Percentiles rank a stretch among this genome's conserved stretches.
These are phyloP conservation scores for Saccharomycopsis olivae DNA, from an alignment of 805 yeast species.

Conservation along the genomic window DNA sequence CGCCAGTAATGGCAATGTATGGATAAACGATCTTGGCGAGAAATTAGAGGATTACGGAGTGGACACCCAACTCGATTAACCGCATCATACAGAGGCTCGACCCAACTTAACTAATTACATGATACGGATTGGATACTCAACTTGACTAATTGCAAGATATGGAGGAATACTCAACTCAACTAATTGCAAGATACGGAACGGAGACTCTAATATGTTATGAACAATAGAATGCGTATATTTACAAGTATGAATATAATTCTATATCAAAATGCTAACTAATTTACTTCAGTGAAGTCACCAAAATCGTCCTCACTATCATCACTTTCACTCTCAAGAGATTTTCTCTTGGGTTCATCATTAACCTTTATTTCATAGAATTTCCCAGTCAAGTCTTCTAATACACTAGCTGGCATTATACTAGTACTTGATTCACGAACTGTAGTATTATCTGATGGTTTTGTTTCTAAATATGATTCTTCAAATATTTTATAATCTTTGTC, in stretches of 20 bases:
- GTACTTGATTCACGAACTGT: background rate
- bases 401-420: background rate
- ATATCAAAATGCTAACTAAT: too few species aligned
- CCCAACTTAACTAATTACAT: too few species aligned
- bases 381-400: background rate
- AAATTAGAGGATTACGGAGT: constrained; percentile 79
- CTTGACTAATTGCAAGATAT: too few species aligned
- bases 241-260: too few species aligned
- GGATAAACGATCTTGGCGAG: constrained; percentile 82
- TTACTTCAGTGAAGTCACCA: constrained; percentile 16
- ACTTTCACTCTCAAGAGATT: background rate
- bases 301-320: constrained; percentile 18
- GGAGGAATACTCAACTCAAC: too few species aligned
- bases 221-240: too few species aligned
- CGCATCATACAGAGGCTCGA: too few species aligned
- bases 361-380: constrained; percentile 7
- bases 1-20: too few species aligned
- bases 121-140: too few species aligned
- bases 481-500: constrained; percentile 11
- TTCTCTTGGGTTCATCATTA: constrained; percentile 1
- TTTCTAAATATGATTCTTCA: constrained; percentile 7
- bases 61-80: constrained; percentile 52
- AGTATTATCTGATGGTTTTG: background rate
- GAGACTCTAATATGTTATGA: too few species aligned
- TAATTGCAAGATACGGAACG: too few species aligned